These are phyloP conservation scores for Lavandula angustifolia DNA, from an alignment of 257 asterid genomes.

Conservation along the genomic window DNA sequence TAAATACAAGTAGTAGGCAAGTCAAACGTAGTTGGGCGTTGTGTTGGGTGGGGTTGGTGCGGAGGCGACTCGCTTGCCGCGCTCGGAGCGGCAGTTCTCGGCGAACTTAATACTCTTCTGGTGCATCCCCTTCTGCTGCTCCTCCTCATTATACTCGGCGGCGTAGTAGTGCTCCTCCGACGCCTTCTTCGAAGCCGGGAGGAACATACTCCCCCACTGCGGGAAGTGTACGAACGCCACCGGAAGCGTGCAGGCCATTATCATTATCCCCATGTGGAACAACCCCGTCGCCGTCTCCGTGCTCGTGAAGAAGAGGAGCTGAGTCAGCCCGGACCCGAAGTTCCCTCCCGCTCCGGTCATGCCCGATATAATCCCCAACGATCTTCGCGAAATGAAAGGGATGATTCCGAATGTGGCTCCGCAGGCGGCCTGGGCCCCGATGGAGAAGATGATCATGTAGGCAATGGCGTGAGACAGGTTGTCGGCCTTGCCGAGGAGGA, in stretches of 20 bases:
- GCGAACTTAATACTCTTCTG: constrained; percentile 37
- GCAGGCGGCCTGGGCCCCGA: constrained; percentile 47
- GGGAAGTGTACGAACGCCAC: constrained; percentile 43
- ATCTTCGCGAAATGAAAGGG: constrained; percentile 43
- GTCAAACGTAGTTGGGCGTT: constrained; percentile 30
- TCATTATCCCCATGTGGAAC: constrained; percentile 49
- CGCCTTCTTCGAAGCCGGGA: constrained; percentile 35
- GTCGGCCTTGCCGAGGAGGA: constrained; percentile 47
- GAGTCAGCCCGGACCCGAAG: constrained; percentile 46
- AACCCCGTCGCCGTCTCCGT: constrained; percentile 36
- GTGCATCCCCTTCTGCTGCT: constrained; percentile 38
- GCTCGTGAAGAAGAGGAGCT: constrained; percentile 43
- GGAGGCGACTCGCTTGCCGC: constrained; percentile 38
- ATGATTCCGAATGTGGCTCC: constrained; percentile 48
- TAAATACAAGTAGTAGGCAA: no score
- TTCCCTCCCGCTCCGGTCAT: constrained; percentile 54
- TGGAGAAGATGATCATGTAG: constrained; percentile 64
- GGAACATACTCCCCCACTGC: constrained; percentile 54
- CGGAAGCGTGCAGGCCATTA: constrained; percentile 47
- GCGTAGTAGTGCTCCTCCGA: constrained; percentile 38
- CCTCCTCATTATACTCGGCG: constrained; percentile 32
- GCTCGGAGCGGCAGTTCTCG: constrained; percentile 40
- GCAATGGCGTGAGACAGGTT: constrained; percentile 43
- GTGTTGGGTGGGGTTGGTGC: constrained; percentile 32
- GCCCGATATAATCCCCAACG: constrained; percentile 52